Evolutionary conservation across 495 filamentous ascomycete genomes (phyloP), one percentile per base, ranked within the genome.

Genomic region (Tuber aestivum): DNA sequence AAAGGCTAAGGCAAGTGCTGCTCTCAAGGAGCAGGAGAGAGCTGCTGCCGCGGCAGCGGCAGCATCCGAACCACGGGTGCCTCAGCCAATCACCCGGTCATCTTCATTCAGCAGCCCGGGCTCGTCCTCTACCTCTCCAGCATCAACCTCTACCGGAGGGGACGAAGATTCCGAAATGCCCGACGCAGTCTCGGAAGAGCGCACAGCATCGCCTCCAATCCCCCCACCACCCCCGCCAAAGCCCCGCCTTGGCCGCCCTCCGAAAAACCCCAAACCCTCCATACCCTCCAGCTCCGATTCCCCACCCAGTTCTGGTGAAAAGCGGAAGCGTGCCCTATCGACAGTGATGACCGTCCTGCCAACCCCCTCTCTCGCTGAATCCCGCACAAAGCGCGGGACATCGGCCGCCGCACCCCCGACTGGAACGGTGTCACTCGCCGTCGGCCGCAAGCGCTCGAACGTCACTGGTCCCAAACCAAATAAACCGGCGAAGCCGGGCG

Each of bases 1-100:
- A 44, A 81, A 82, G 38, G 70, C 27, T 85, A 72, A 70, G 21
- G 86, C 6, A 84, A 87, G 44, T 84, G 86, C 8, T 84, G 69
- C 69, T 0, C 71, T 70, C 23, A 82, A 70, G 44, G 77, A 89
- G 40, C 79, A 84, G 23, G 79, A 79, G 42, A 70, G 71, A 23
- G 85, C 86, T 18, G 84, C 87, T n/a, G 85, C 85, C 16, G 84
- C 86, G 32, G 85, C 86, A 10, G 83, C 85, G 27, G 86, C 86
- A 41, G 87, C 84, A 42, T 86, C 84, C 71, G 72, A 75, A 56
- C 74, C 77, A 35, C 74, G 37, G 12, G 42, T 44, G 14, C 70
- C 70, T 35, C 48, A 74, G 40, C 56, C n/a, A n/a, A 65, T 32
- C n/a, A 83, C 76, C 77, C 86, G 87, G 79, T 79, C 77, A 21